Percentiles rank a stretch among this genome's conserved stretches.
These are phyloP conservation scores for Leishmania lainsoni DNA, from an alignment of 208 protist genomes.

Conservation along the genomic window DNA sequence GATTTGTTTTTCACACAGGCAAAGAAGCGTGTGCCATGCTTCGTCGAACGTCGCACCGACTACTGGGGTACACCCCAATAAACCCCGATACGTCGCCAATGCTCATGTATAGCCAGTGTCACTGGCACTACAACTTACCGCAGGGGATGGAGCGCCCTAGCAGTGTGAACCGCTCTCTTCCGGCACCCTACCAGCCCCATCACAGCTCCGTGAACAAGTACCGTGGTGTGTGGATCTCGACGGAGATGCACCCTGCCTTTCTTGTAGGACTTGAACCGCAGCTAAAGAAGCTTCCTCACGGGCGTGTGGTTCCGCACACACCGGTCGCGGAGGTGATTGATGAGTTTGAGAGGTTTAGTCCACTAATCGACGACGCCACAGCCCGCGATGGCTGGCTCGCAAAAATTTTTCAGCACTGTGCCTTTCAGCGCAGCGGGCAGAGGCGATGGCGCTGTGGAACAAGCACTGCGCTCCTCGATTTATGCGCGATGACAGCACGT, in stretches of 20 bases:
- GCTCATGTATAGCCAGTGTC: constrained; percentile 86
- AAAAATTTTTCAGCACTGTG: constrained; percentile 89
- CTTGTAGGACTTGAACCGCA: constrained; percentile 79
- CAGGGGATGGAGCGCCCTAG: constrained; percentile 86
- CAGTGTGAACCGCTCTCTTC: constrained; percentile 77
- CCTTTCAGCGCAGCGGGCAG: constrained; percentile 66
- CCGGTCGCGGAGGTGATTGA: constrained; percentile 74
- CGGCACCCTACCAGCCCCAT: constrained; percentile 62
- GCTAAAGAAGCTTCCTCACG: constrained; percentile 83
- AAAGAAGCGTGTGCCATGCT: constrained; percentile 44
- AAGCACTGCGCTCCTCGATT: constrained; percentile 67
- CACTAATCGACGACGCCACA: constrained; percentile 66
- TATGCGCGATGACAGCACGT: constrained; percentile 36
- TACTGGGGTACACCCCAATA: constrained; percentile 79
- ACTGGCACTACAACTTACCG: constrained; percentile 91
- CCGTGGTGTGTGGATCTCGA: constrained; percentile 82
- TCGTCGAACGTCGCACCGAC: constrained; percentile 40
- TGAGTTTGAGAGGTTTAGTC: constrained; percentile 70
- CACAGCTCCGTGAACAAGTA: constrained; percentile 83
- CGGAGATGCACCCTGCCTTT: constrained; percentile 83
- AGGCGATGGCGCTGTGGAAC: constrained; percentile 79
- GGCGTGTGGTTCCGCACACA: constrained; percentile 71
- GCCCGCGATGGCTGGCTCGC: constrained; percentile 81
- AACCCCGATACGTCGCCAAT: constrained; percentile 91
- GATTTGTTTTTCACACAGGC: no score